Conservation (phyloP, 1,284 basidiomycete genomes). For the Cronartium ribicola region DNA sequence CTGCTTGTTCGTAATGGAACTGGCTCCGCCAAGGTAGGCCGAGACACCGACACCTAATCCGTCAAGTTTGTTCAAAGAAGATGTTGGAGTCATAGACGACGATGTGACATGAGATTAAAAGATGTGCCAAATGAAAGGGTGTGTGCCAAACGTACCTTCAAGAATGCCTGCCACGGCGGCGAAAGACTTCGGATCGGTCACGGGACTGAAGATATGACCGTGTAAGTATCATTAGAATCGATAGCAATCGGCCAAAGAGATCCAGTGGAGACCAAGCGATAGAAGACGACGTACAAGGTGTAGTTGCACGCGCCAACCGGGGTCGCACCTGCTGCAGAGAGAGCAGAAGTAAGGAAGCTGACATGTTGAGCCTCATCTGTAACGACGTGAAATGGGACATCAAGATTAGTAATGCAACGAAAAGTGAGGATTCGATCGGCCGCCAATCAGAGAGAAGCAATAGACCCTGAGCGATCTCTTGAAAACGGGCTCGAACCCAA, state of each 20-base stretch:
- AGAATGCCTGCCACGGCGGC: conserved; percentile 51
- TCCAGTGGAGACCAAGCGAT: background rate
- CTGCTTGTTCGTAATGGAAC: conserved; percentile 29
- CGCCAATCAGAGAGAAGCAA: background rate
- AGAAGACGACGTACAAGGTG: conserved; percentile 55
- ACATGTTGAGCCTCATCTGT: conserved; percentile 61
- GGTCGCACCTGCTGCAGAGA: conserved; percentile 54
- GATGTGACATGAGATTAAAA: too few species aligned
- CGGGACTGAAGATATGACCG: conserved; percentile 48
- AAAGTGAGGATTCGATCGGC: background rate
- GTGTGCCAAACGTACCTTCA: background rate
- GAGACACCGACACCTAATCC: conserved; percentile 35
- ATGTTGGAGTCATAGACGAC: too few species aligned
- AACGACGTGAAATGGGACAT: conserved; percentile 53
- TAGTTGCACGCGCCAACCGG: conserved; percentile 57
- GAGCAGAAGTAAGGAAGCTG: conserved; percentile 55
- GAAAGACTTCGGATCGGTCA: conserved; percentile 58
- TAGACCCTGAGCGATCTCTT: background rate
- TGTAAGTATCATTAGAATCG: background rate
- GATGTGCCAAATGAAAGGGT: too few species aligned
- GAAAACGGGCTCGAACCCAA: background rate
- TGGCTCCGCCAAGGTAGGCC: conserved; percentile 48
- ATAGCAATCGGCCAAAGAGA: background rate
- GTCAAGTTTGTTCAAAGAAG: conserved; percentile 44
- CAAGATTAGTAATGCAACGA: background rate